Evolutionary conservation across 305 asterid species (phyloP).

Genomic region (Fraxinus velutina): DNA sequence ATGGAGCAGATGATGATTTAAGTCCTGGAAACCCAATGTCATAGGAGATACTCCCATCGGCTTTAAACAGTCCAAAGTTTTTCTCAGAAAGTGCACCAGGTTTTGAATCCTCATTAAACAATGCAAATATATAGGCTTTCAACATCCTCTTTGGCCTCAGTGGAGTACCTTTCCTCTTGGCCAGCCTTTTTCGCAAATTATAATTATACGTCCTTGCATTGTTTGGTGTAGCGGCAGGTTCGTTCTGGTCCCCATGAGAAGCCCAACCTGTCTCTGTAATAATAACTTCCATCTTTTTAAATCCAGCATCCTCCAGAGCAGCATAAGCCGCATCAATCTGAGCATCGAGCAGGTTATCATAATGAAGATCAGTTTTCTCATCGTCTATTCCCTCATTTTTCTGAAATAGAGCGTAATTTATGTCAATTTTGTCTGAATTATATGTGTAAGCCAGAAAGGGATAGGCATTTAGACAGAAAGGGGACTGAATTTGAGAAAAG

Average conservation of each 20-base stretch:
- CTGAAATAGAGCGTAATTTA: slow-evolving; percentile 85
- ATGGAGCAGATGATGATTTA: slow-evolving; percentile 59
- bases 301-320: slow-evolving; percentile 79
- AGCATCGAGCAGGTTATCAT: slow-evolving; percentile 94
- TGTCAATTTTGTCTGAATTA: slow-evolving; percentile 56
- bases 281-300: slow-evolving; percentile 72
- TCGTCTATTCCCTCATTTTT: slow-evolving; percentile 60
- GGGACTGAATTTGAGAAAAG: slow-evolving; percentile 69
- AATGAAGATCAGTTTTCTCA: slow-evolving; percentile 59
- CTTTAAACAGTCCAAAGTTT: slow-evolving; percentile 72
- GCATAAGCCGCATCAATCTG: slow-evolving; percentile 95
- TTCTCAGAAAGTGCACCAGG: slow-evolving; percentile 71
- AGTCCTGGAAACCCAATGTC: slow-evolving; percentile 76
- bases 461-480: slow-evolving; percentile 86
- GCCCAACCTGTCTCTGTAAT: slow-evolving; percentile 99
- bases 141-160: slow-evolving; percentile 63
- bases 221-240: slow-evolving; percentile 66
- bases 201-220: slow-evolving; percentile 81
- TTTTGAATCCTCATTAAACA: slow-evolving; percentile 77
- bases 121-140: slow-evolving; percentile 84
- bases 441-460: slow-evolving; percentile 85
- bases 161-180: slow-evolving; percentile 92
- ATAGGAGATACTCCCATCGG: slow-evolving; percentile 75
- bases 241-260: slow-evolving; percentile 77
- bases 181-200: slow-evolving; percentile 83